Evolutionary conservation across 2,329 filamentous ascomycete genomes (phyloP), one percentile per base, ranked within the genome.

Genomic region (Fusarium multiceps): DNA sequence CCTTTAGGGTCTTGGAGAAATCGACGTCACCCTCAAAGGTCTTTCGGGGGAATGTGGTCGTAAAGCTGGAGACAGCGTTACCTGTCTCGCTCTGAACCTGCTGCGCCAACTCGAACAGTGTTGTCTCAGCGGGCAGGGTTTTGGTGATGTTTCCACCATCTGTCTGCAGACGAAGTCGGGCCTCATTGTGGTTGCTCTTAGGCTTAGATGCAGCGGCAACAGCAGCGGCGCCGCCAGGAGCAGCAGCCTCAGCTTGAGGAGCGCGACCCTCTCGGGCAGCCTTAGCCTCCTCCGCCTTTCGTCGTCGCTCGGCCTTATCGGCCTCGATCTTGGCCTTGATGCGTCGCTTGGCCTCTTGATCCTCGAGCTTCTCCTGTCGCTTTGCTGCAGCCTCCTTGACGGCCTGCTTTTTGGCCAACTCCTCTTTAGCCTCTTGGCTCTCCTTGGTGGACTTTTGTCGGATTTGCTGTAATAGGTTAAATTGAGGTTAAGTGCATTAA

Each of bases 241-340:
- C 78, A 11, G 83, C 82, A 48, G 85, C 76, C n/a, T 78, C 74
- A 11, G 77, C 72, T 21, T 87, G 84, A 25, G 82, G 78, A 18
- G 83, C 82, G 56, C 88, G 85, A n/a, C 95, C 94, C 72, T 94
- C 93, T n/a, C 95, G 88, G 58, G 89, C 88, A 1, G 94, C 94
- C 82, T 95, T 97, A 74, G 93, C 92, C 60, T 89, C 85, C 76
- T 97, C 96, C 5, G 93, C 91, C 79, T 96, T 97, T 70, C 91
- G 87, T 69, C 92, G 90, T 56, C 96, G 90, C 75, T 95, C 94
- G 73, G 93, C 92, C 84, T 97, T 98, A 83, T 98, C 94, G 16
- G 92, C 94, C 73, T 96, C 94, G 70, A 99, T 97, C 86, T 94
- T 94, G 59, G 93, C 94, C 82, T 94, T 91, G 79, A 98, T 95